phyloP scores from a whole-genome alignment of 805 yeast genomes.

The Starmerella ratchasimensis region DNA sequence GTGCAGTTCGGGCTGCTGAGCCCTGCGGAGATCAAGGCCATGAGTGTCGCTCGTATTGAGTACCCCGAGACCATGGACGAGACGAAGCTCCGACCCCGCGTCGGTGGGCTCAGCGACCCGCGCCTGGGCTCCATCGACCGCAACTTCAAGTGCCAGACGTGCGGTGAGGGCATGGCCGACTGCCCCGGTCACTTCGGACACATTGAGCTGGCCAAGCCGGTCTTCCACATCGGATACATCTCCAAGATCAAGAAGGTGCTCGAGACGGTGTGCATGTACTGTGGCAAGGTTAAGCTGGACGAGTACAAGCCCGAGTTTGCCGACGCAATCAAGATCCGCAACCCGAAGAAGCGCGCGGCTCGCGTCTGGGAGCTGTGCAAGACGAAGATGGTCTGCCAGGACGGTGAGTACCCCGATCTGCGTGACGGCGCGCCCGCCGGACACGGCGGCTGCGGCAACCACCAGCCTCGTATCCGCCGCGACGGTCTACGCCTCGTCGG shows the following conservation, averaged over 20 bases:
- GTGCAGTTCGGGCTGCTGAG: conserved; percentile 96
- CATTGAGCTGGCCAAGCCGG: conserved; percentile 95
- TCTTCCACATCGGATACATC: conserved; percentile 86
- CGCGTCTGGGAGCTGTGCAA: conserved; percentile 93
- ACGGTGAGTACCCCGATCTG: no score
- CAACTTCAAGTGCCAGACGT: conserved; percentile 94
- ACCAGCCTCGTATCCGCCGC: conserved; percentile 88
- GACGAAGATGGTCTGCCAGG: conserved; percentile 89
- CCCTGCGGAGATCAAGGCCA: conserved; percentile 95
- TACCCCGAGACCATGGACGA: conserved; percentile 99
- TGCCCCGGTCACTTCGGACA: conserved; percentile 99
- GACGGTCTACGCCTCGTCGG: conserved; percentile 96
- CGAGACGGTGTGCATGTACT: conserved; percentile 96
- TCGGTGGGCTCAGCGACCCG: conserved; percentile 95
- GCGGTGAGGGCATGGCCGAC: conserved; percentile 98
- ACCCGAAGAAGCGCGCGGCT: conserved; percentile 89
- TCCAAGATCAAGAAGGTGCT: conserved; percentile 87
- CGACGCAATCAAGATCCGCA: conserved; percentile 75
- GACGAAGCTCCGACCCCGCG: conserved; percentile 83
- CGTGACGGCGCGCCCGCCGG: neutral
- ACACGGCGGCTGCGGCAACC: conserved; percentile 97
- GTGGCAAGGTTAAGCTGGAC: conserved; percentile 86
- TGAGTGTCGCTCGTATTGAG: conserved; percentile 94
- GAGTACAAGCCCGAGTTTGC: conserved; percentile 73
- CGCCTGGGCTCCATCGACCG: conserved; percentile 94